Percentiles rank a stretch among this genome's conserved stretches.
phyloP scores from a whole-genome alignment of 345 rosid species.

The Brassica carinata region DNA sequence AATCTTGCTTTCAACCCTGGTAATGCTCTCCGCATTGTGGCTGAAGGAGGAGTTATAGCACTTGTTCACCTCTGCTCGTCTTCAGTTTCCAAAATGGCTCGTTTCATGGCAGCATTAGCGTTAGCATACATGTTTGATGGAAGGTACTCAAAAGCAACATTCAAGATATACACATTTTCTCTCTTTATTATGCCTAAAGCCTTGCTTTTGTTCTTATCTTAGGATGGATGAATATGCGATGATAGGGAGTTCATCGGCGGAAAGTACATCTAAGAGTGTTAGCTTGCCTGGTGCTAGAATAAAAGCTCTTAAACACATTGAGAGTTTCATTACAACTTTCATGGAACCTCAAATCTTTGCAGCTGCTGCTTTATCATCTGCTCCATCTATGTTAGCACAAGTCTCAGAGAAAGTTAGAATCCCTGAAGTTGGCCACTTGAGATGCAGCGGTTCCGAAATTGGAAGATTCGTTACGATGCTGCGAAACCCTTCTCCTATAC shows the following conservation, averaged over 20 bases:
- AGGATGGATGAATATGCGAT: slow-evolving; percentile 79
- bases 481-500: slow-evolving; percentile 55
- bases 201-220: slow-evolving; percentile 3
- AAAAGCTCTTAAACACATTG: slow-evolving; percentile 69
- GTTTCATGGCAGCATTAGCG: slow-evolving; percentile 87
- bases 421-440: slow-evolving; percentile 85
- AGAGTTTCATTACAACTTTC: slow-evolving; percentile 57
- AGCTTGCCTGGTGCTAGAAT: slow-evolving; percentile 66
- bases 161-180: slow-evolving; percentile 2
- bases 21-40: slow-evolving; percentile 74
- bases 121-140: slow-evolving; percentile 86
- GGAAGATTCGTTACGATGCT: slow-evolving; percentile 78
- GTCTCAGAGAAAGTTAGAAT: slow-evolving; percentile 79
- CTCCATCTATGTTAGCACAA: slow-evolving; percentile 71
- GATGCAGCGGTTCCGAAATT: slow-evolving; percentile 87
- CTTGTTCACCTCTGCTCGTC: slow-evolving; percentile 64
- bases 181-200: not conserved
- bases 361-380: slow-evolving; percentile 69
- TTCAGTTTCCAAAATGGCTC: slow-evolving; percentile 74
- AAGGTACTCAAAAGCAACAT: slow-evolving; percentile 45
- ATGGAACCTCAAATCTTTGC: slow-evolving; percentile 65
- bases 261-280: slow-evolving; percentile 50
- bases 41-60: slow-evolving; percentile 74
- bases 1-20: slow-evolving; percentile 77
- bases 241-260: slow-evolving; percentile 31